Evolutionary conservation across 306 rosid species (phyloP).

Genomic region (Alnus glutinosa): DNA sequence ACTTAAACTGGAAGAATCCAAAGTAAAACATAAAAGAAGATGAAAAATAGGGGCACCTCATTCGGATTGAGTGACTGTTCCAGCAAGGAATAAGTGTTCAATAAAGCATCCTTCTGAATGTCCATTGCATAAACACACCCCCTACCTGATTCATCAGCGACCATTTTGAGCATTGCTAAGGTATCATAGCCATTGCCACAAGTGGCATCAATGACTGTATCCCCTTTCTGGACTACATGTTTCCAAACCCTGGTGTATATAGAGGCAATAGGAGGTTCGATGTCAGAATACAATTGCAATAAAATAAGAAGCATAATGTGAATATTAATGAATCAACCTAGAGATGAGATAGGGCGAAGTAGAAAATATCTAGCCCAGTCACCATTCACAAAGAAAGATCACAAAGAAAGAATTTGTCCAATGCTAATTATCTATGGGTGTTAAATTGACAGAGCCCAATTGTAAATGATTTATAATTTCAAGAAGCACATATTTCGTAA

Average conservation of each 20-base stretch:
- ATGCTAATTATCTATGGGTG: background rate
- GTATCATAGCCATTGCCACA: slow-evolving; percentile 93
- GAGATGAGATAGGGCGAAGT: background rate
- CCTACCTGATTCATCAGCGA: slow-evolving; percentile 57
- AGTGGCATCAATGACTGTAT: slow-evolving; percentile 83
- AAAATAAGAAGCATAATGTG: background rate
- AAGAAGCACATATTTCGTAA: background rate
- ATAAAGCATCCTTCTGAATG: slow-evolving; percentile 79
- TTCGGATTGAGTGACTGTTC: slow-evolving; percentile 49
- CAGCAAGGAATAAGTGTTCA: slow-evolving; percentile 56
- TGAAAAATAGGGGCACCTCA: slow-evolving; percentile 42
- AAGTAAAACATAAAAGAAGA: background rate
- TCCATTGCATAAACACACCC: slow-evolving; percentile 73
- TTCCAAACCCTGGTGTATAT: slow-evolving; percentile 69
- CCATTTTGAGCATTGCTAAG: slow-evolving; percentile 75
- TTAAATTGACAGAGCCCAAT: background rate
- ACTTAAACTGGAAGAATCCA: background rate
- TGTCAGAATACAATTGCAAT: slow-evolving; percentile 3
- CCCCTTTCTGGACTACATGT: slow-evolving; percentile 64
- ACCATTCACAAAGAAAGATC: background rate
- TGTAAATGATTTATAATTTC: background rate
- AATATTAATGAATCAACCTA: background rate
- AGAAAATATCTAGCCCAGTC: background rate
- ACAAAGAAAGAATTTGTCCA: background rate
- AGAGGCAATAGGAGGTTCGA: slow-evolving; percentile 17